These are phyloP conservation scores for Picea sitchensis DNA, from an alignment of 75 land plant genomes.

Conservation along the genomic window DNA sequence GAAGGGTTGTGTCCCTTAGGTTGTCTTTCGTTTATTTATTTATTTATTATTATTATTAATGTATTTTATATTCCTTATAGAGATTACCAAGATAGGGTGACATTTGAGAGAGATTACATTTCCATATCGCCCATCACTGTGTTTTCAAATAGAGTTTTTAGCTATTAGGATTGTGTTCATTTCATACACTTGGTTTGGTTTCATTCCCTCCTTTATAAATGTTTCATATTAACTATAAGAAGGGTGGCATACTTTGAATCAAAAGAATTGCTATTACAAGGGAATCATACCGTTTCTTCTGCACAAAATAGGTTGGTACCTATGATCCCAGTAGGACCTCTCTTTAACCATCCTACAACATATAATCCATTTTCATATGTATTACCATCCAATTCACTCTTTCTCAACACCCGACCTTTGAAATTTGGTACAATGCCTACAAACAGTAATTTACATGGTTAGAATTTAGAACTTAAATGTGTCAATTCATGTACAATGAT, in stretches of 20 bases:
- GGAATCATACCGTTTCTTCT: conserved; percentile 69
- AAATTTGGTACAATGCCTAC: conserved; percentile 89
- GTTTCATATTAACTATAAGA: not conserved
- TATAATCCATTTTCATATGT: conserved; percentile 63
- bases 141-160: not conserved
- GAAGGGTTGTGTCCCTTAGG: no score
- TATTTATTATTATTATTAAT: no score
- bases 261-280: not conserved
- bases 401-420: conserved; percentile 67
- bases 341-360: conserved; percentile 96
- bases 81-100: no score
- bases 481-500: not conserved
- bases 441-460: not conserved
- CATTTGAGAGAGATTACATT: no score
- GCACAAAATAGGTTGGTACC: conserved; percentile 91
- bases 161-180: not conserved
- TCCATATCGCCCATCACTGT: no score
- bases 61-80: no score
- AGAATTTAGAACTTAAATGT: not conserved
- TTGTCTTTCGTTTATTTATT: no score
- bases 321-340: conserved; percentile 98
- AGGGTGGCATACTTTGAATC: not conserved
- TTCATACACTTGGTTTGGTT: not conserved
- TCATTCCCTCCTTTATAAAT: not conserved
- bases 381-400: conserved; percentile 12